Evolutionary conservation across 1,284 basidiomycete species (phyloP).

Genomic region (Clitocybe nebularis): DNA sequence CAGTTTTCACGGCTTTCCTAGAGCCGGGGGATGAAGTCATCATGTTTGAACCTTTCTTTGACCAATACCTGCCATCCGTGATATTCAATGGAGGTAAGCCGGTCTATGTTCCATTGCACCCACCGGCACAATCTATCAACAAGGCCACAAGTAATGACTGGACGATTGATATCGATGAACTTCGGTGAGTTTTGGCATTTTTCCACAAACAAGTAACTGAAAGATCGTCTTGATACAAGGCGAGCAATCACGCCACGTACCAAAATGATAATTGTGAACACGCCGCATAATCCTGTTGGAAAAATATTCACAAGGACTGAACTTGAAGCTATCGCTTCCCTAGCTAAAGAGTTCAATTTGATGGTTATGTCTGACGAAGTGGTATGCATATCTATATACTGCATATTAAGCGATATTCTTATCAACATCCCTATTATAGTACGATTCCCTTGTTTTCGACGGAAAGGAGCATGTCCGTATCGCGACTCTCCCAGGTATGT

Average conservation of each 20-base stretch:
- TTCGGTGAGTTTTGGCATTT: slow-evolving; percentile 49
- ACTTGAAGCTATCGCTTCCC: slow-evolving; percentile 77
- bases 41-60: slow-evolving; percentile 97
- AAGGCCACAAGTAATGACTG: slow-evolving; percentile 77
- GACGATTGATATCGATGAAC: slow-evolving; percentile 83
- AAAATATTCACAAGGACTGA: slow-evolving; percentile 90
- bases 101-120: slow-evolving; percentile 93
- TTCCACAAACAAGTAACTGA: neutral
- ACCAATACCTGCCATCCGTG: slow-evolving; percentile 92
- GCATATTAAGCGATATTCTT: too few species aligned
- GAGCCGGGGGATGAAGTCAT: slow-evolving; percentile 95
- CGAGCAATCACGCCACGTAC: slow-evolving; percentile 81
- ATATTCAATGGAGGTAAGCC: slow-evolving; percentile 92
- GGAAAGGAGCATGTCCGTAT: slow-evolving; percentile 87
- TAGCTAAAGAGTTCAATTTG: slow-evolving; percentile 92
- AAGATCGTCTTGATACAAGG: slow-evolving; percentile 30
- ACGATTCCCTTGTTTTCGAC: slow-evolving; percentile 93
- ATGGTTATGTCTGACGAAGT: slow-evolving; percentile 97
- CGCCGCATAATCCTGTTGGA: slow-evolving; percentile 94
- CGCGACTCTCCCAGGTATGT: slow-evolving; percentile 94
- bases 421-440: too few species aligned
- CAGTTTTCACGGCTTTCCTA: slow-evolving; percentile 85
- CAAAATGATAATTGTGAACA: slow-evolving; percentile 93
- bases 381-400: slow-evolving; percentile 42
- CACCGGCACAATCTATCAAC: slow-evolving; percentile 54